Evolutionary conservation across 208 protist genomes (phyloP), one percentile per base, ranked within the genome.

Genomic region (Crithidia fasciculata): DNA sequence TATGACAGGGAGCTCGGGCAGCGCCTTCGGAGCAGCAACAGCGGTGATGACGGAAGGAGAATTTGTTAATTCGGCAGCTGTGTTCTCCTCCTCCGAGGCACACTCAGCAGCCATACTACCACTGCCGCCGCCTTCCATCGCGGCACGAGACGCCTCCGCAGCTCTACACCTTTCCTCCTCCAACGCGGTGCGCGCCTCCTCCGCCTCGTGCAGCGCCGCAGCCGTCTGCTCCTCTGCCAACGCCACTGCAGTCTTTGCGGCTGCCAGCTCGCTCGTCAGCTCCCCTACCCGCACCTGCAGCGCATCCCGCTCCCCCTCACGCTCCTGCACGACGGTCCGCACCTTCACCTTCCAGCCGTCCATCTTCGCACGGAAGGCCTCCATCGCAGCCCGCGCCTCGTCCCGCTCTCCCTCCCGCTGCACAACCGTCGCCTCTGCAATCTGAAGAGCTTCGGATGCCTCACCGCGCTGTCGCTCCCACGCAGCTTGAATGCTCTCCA

Each of bases 331-430:
- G 13, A 76, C 76, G 7, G 49, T 65, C 28, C 72, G 59, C 40
- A 72, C 66, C 60, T 82, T 78, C 15, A 55, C 69, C 61, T 82
- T 76, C 71, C 70, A 78, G 44, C 52, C 50, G 4, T 69, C 63
- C 64, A 82, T 69, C 59, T 78, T 72, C 3, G 65, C 49, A 2
- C 61, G 54, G 9, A 74, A 58, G 10, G 62, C 61, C 43, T 54
- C 71, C 62, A 74, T 19, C n/a, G 59, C 28, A 16, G 39, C 50
- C 7, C 10, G 4, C 55, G 56, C 37, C 9, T 4, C 28, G 37
- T 59, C 55, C 13, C 47, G 54, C 61, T 76, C 57, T 16, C 10
- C 2, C 41, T 71, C 9, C 7, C 28, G 28, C 28, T 28, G 28
- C 28, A 28, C 28, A 28, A 28, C 28, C 28, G 28, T 28, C 28